Base-by-base conservation (phyloP, 1,284 basidiomycete genomes). In the Heterobasidion annosum region DNA sequence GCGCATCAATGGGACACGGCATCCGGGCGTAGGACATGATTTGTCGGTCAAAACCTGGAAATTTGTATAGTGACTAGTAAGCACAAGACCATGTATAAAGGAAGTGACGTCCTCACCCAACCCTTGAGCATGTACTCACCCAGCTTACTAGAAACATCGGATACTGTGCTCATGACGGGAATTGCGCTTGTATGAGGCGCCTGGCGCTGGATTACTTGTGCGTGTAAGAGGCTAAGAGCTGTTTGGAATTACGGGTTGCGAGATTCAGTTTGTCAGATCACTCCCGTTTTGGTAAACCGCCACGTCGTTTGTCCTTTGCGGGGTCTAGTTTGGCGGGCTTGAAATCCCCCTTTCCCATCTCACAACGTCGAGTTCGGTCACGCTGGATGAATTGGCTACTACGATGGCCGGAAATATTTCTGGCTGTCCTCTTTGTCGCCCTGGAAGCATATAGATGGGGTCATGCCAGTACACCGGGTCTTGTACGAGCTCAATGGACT, bases 101-200 rank as follows among this genome's bases (percentile, higher is more conserved):
- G 37, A 40, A 12, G n/a, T 10, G 10, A 40, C 37, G 47, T 37
- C 60, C 75, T 55, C 59, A 86, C 88, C 88, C 88, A 91, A 59
- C 88, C 88, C 64, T 80, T 82, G 58, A 89, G 72, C 79, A 91
- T 82, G 58, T 81, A 85, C 61, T 85, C 78, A 6, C 84, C 85
- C 15, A 90, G 72, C 49, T 71, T 76, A 56, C 70, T 70, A 25
- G 86, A 79, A 9, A 85, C 75, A 62, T 85, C 77, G 46, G 72
- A 64, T 44, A 81, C 67, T n/a, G 68, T 73, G 51, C 72, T 71
- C 81, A 85, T 83, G 19, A 19, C 19, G 25, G 25, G 32, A 44
- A 19, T 2, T n/a, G 56, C 61, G 43, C 12, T 3, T 10, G 37
- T 40, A 25, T 25, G 25, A 25, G 25, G 25, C 25, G 25, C 25